Base-by-base conservation (phyloP, 257 asterid genomes). In the Rhazya stricta region DNA sequence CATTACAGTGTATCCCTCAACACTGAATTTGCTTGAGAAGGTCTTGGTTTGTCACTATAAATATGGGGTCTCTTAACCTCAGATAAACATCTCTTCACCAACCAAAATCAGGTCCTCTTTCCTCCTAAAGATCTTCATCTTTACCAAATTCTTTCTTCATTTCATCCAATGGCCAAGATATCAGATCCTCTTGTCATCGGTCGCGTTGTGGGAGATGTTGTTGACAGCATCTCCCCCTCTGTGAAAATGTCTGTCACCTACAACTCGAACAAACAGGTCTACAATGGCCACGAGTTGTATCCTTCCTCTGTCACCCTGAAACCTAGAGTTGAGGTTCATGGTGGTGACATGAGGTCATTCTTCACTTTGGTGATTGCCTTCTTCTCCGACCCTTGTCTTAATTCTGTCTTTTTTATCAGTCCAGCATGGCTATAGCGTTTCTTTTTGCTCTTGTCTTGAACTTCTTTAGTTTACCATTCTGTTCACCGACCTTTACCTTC, bases 191-290 rank as follows among this genome's bases (percentile, higher is more conserved):
- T 91, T 15, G 88, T 85, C 29, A 82, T 86, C 16, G 88, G 98
- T 12, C 76, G 90, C 72, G 96, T 93, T 76, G 81, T 93, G 46
- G 98, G 98, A 81, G 98, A 93, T 56, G 96, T 93, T 3, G 88
- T 93, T 41, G 97, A 93, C 77, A 70, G 71, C 71, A 84, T 91
- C 83, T 45, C 69, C 39, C 74, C 87, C 0, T 75, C 80, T 13
- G 81, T 87, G 6, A 90, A 87, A 81, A 91, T 93, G 92, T 74
- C 81, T 16, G 94, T 93, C 0, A 79, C 85, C 11, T 93, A 89
- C 86, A 88, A 82, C 91, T 62, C 83, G 23, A 86, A 79, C 82
- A 88, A 88, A 71, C 87, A 77, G 70, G 97, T 93, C 67, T 89
- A 84, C 84, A 93, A 93, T 82, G 97, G 96, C 0, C 96, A 88